phyloP scores from a whole-genome alignment of 768 basidiomycete species.

The Gloeophyllum trabeum region DNA sequence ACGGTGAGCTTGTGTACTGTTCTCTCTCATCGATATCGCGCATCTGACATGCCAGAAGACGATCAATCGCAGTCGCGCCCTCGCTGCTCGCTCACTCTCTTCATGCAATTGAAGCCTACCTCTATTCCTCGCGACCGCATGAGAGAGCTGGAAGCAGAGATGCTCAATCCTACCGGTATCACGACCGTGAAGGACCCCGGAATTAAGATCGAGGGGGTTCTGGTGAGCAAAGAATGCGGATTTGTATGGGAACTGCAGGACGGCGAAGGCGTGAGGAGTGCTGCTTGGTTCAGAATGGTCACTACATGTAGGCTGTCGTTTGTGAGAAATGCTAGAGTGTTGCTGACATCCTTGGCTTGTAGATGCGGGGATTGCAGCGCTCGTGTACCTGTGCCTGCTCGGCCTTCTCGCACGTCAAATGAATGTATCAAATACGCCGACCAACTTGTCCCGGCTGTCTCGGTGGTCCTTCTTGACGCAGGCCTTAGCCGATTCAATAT shows the following conservation, averaged over 20 bases:
- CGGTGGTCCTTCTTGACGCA: conserved; percentile 78
- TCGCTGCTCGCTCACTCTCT: neutral
- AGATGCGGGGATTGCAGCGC: conserved; percentile 66
- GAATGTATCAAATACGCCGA: conserved; percentile 64
- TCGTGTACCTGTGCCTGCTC: conserved; percentile 59
- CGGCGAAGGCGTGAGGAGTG: conserved; percentile 64
- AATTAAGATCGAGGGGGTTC: conserved; percentile 47
- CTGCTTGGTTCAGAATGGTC: conserved; percentile 30
- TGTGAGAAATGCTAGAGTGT: conserved; percentile 1
- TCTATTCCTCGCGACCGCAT: too few relatives aligned
- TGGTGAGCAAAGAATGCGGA: conserved; percentile 76
- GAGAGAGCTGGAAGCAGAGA: conserved; percentile 46
- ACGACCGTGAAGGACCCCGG: conserved; percentile 46
- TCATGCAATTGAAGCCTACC: too few relatives aligned
- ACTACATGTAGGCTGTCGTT: conserved; percentile 27
- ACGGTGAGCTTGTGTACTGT: neutral
- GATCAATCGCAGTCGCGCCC: neutral
- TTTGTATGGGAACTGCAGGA: conserved; percentile 54
- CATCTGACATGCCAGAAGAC: neutral
- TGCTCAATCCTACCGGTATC: conserved; percentile 64
- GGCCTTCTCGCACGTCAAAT: conserved; percentile 66
- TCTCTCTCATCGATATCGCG: neutral
- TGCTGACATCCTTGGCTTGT: conserved; percentile 1
- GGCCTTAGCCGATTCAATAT: conserved; percentile 68
- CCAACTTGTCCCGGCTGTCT: conserved; percentile 68